Evolutionary conservation across 2,329 filamentous ascomycete species (phyloP).

Genomic region (Aspergillus terreus): DNA sequence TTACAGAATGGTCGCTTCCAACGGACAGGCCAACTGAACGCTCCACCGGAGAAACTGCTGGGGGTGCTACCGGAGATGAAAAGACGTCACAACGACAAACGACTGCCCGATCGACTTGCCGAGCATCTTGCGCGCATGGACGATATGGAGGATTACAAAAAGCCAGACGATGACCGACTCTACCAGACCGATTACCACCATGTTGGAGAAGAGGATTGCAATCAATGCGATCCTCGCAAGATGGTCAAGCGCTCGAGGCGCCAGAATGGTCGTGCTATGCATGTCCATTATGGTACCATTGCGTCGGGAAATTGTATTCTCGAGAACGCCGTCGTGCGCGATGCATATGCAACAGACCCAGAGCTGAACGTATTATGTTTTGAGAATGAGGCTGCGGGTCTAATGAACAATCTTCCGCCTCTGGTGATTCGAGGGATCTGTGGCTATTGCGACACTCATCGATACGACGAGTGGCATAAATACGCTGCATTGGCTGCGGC

Average conservation of each 20-base stretch:
- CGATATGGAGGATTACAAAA: neutral
- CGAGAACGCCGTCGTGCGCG: neutral
- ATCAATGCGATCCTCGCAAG: neutral
- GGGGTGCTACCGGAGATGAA: neutral
- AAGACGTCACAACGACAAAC: neutral
- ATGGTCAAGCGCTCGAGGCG: neutral
- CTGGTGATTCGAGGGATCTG: slow-evolving; percentile 4
- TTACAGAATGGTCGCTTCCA: neutral
- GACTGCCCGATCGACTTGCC: neutral
- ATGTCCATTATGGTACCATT: slow-evolving; percentile 4
- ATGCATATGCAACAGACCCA: neutral
- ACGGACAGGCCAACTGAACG: neutral
- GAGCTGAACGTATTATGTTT: slow-evolving; percentile 2
- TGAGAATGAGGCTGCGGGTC: slow-evolving; percentile 5
- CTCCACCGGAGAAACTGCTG: neutral
- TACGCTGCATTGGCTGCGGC: slow-evolving; percentile 3
- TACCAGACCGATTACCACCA: slow-evolving; percentile 1
- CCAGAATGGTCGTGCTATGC: neutral
- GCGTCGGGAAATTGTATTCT: slow-evolving; percentile 3
- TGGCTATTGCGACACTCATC: slow-evolving; percentile 6
- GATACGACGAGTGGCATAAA: slow-evolving; percentile 5
- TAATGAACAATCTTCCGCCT: slow-evolving; percentile 3
- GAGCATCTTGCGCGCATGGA: neutral
- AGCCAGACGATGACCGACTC: neutral
- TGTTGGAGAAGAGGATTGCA: neutral